Evolutionary conservation across 1,284 basidiomycete species (phyloP), one percentile per base, ranked within the genome.

Genomic region (Trametes sp.): DNA sequence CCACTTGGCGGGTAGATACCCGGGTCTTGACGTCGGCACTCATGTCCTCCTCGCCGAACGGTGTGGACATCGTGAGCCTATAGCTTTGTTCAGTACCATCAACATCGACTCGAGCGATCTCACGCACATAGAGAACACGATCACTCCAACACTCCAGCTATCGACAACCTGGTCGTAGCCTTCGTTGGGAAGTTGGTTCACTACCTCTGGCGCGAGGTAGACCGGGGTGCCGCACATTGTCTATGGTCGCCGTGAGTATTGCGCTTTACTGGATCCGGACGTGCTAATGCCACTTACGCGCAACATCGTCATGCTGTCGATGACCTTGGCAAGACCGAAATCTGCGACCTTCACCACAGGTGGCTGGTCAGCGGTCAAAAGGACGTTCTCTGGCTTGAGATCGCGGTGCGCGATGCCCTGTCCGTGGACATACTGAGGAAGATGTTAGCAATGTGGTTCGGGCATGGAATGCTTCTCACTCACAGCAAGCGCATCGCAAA

Each of bases 101-200:
- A 21, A 29, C 33, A 49, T 49, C 51, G 42, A 16, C 21, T 8
- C 46, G 24, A 23, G 28, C 23, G 14, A 13, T 31, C 33, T 19
- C 10, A 74, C 87, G 62, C 71, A 93, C 92, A 94, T 94, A 46
- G 90, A 88, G 69, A 88, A 98, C 0, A 97, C 86, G 57, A 98
- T 96, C 19, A 96, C 94, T 7, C 96, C 95, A 23, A 95, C 86
- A 52, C 94, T 95, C 94, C 94, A 98, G 67, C 92, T 94, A 73
- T 98, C 95, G 52, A 97, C 96, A 19, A 90, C 79, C 61, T 89
- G 85, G 70, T 90, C 84, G 72, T 98, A 98, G 1, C 94, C 94
- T 49, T 85, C 80, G n/a, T 82, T 74, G 46, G 81, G 74, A n/a
- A 21, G 31, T 69, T 92, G 90, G 72, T 85, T 82, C n/a, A 97